phyloP scores from a whole-genome alignment of 75 land plant genomes.

The Sequoiadendron giganteum region DNA sequence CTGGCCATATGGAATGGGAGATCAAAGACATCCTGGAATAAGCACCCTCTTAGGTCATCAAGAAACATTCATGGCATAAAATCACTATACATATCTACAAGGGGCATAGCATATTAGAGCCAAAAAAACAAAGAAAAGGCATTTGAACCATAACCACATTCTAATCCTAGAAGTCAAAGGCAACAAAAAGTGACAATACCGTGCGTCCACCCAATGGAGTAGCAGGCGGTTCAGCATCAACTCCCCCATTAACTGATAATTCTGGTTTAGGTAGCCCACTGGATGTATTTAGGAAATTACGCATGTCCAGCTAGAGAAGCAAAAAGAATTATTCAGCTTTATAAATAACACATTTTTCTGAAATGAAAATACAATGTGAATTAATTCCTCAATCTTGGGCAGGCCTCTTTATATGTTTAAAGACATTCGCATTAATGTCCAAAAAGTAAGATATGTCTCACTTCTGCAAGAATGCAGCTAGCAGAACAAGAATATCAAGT shows the following conservation, averaged over 20 bases:
- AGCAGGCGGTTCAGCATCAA: constrained; percentile 57
- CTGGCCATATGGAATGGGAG: constrained; percentile 98
- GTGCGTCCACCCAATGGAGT: constrained; percentile 93
- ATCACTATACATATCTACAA: background rate
- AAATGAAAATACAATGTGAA: background rate
- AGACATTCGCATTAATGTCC: background rate
- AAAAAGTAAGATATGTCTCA: background rate
- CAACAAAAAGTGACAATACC: constrained; percentile 39
- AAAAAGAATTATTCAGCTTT: background rate
- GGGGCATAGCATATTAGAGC: background rate
- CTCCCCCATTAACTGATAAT: constrained; percentile 28
- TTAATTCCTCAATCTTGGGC: background rate
- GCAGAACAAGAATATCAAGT: background rate
- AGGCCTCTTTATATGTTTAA: background rate
- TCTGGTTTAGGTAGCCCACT: constrained; percentile 62
- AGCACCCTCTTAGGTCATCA: background rate
- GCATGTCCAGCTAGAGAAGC: constrained; percentile 77
- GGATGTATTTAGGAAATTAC: constrained; percentile 85
- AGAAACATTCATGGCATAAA: background rate
- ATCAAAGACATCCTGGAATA: constrained; percentile 91
- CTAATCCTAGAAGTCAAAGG: background rate
- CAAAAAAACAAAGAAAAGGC: background rate
- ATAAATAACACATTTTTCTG: background rate
- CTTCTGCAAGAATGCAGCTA: background rate
- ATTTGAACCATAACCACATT: background rate